Conservation (phyloP, 2,329 filamentous ascomycete species). For the Pseudogymnoascus sp. region DNA sequence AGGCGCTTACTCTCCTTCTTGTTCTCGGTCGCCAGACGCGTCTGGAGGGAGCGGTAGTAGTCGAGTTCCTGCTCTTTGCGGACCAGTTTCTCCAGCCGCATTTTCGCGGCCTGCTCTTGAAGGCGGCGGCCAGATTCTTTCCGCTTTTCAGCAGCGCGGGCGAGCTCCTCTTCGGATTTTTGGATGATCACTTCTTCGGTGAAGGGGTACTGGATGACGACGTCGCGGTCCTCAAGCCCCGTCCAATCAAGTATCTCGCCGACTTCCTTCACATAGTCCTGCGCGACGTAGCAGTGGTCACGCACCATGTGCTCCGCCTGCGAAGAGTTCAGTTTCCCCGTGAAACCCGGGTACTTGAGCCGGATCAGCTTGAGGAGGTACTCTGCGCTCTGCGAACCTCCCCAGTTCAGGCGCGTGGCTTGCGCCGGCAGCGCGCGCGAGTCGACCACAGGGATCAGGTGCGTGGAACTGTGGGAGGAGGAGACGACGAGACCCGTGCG, state of each 20-base stretch:
- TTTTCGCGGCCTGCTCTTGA: slow-evolving; percentile 94
- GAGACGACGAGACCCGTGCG: slow-evolving; percentile 81
- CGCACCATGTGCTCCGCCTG: slow-evolving; percentile 83
- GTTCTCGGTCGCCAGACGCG: slow-evolving; percentile 61
- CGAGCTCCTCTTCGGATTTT: slow-evolving; percentile 91
- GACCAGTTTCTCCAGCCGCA: slow-evolving; percentile 90
- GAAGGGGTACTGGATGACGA: slow-evolving; percentile 85
- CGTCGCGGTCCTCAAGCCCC: slow-evolving; percentile 79
- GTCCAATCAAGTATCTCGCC: slow-evolving; percentile 78
- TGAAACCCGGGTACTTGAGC: slow-evolving; percentile 86
- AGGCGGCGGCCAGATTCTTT: slow-evolving; percentile 87
- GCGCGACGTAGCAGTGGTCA: slow-evolving; percentile 83
- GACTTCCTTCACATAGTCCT: slow-evolving; percentile 74
- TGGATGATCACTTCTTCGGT: slow-evolving; percentile 84
- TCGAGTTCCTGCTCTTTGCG: slow-evolving; percentile 93
- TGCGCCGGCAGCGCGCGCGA: slow-evolving; percentile 76
- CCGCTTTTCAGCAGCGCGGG: slow-evolving; percentile 81
- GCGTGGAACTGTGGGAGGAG: slow-evolving; percentile 87
- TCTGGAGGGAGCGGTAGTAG: slow-evolving; percentile 80
- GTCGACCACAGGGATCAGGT: slow-evolving; percentile 88
- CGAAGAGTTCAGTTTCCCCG: slow-evolving; percentile 73
- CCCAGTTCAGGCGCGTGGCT: slow-evolving; percentile 89
- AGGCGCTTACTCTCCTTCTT: slow-evolving; percentile 88
- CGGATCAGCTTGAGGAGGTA: slow-evolving; percentile 84
- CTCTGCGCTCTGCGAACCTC: slow-evolving; percentile 79